Base-by-base conservation (phyloP, 306 rosid genomes). In the Cotoneaster glaucophyllus region DNA sequence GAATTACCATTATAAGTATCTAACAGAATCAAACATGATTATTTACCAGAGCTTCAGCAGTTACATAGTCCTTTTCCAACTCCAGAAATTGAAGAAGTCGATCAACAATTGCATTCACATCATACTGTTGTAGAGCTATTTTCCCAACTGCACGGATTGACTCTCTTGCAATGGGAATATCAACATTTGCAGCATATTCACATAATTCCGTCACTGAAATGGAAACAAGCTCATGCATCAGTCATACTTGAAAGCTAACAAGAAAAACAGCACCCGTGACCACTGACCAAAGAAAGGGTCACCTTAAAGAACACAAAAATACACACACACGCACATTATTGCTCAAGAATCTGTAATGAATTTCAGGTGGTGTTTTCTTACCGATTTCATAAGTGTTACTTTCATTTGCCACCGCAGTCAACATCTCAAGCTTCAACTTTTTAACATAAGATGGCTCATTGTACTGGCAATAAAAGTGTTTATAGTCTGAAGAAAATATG, bases 31-130 rank as follows among this genome's bases (percentile, higher is more conserved):
- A 53, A 64, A 18, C 74, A 22, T 56, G 71, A 79, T 52, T 70
- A 79, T 67, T 88, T 92, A 96, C 99, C 97, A 96, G 87, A 90
- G 98, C 93, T 86, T 96, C 99, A 69, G 96, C 92, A 84, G 98
- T 96, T 73, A 96, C 98, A 84, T 92, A 93, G 87, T 96, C 99
- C 86, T 96, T 96, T 86, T 96, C 99, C 99, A 96, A 92, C 91
- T 96, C 99, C 79, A 96, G 91, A 90, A 96, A 96, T 85, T 96
- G 99, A 58, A 96, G 93, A 85, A 96, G 99, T 77, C 99, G 87
- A 69, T 96, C 99, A 65, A 96, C 99, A 77, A 96, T 96, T 43
- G 99, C 99, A 84, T 96, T 96, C 84, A 96, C 98, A 77, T 96
- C 99, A 88, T 96, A 96, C 82, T 96, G 99, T 84, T 96, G 98